Percentiles rank a stretch among this genome's conserved stretches.
These are phyloP conservation scores for Lepiota venenata DNA, from an alignment of 768 basidiomycete species.

Conservation along the genomic window DNA sequence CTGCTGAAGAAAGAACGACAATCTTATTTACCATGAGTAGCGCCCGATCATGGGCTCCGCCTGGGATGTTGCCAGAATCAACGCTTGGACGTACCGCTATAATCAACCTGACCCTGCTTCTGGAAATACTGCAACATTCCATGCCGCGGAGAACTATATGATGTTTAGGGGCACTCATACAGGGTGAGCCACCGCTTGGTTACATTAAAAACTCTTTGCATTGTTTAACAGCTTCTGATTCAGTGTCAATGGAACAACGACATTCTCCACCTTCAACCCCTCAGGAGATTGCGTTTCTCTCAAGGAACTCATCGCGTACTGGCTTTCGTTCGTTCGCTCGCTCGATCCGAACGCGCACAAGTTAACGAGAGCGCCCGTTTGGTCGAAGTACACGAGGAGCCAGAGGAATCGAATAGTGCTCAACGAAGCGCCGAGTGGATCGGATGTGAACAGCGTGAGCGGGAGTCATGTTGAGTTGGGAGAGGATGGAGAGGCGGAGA, in stretches of 20 bases:
- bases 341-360: conserved; percentile 55
- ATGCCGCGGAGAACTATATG: conserved; percentile 67
- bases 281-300: conserved; percentile 48
- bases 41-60: conserved; percentile 43
- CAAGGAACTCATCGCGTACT: conserved; percentile 61
- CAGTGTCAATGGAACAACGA: conserved; percentile 51
- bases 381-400: conserved; percentile 35
- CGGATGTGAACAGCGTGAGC: conserved; percentile 26
- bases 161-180: conserved; percentile 61
- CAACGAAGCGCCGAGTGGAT: conserved; percentile 30
- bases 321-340: conserved; percentile 61
- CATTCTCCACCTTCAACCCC: conserved; percentile 42
- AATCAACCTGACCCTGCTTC: conserved; percentile 50
- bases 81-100: conserved; percentile 55
- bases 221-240: background rate
- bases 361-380: conserved; percentile 45
- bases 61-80: conserved; percentile 28
- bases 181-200: conserved; percentile 36
- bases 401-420: conserved; percentile 41
- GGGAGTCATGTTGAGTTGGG: conserved; percentile 41
- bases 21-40: conserved; percentile 20
- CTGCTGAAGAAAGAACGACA: background rate
- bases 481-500: conserved; percentile 28
- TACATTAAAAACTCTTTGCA: background rate
- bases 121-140: conserved; percentile 32